phyloP scores from a whole-genome alignment of 129 eudicot genomes.

The Deinandra increscens region DNA sequence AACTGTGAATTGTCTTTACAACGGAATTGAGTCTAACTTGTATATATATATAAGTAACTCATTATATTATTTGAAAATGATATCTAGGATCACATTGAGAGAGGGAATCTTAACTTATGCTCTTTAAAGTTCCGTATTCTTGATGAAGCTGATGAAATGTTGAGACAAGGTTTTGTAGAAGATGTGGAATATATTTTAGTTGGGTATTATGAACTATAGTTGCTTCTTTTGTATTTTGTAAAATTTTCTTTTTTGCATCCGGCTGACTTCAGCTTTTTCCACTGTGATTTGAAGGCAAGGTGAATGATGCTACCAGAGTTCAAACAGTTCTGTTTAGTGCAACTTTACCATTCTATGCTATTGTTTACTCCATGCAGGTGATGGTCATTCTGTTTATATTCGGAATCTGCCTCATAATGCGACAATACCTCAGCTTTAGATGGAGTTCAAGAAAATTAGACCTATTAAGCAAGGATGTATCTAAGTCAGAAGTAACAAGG shows the following conservation, averaged over 20 bases:
- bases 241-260: too few relatives aligned
- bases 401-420: slow-evolving; percentile 67
- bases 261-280: too few relatives aligned
- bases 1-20: too few relatives aligned
- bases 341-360: slow-evolving; percentile 7
- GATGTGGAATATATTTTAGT: slow-evolving; percentile 94
- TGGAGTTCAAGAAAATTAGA: slow-evolving; percentile 67
- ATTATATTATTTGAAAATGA: not conserved
- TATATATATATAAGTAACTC: not conserved
- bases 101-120: slow-evolving; percentile 75
- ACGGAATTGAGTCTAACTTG: too few relatives aligned
- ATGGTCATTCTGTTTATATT: slow-evolving; percentile 71
- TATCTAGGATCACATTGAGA: slow-evolving; percentile 79
- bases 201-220: slow-evolving; percentile 5
- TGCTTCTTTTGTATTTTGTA: too few relatives aligned
- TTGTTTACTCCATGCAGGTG: slow-evolving; percentile 39
- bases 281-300: too few relatives aligned
- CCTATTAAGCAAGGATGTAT: slow-evolving; percentile 73
- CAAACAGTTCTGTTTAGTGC: too few relatives aligned
- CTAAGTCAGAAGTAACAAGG: slow-evolving; percentile 92
- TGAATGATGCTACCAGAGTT: too few relatives aligned
- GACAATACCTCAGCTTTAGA: slow-evolving; percentile 61
- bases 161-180: slow-evolving; percentile 93
- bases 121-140: slow-evolving; percentile 83
- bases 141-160: slow-evolving; percentile 99